Evolutionary conservation across 495 filamentous ascomycete genomes (phyloP).

Genomic region (Jackrogersella minutella): DNA sequence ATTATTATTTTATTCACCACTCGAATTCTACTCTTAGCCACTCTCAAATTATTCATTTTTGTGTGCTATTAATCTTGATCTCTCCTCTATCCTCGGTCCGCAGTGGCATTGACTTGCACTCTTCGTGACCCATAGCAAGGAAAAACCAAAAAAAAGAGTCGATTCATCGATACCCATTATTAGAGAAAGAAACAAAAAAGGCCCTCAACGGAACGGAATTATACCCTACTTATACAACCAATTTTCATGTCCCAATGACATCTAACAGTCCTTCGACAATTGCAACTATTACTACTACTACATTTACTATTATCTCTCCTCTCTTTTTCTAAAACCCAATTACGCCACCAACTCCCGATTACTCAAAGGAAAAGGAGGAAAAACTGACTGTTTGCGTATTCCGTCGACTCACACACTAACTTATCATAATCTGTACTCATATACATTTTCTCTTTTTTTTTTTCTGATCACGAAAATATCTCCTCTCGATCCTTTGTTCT

Average conservation of each 20-base stretch:
- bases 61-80: constrained; percentile 22
- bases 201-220: constrained; percentile 26
- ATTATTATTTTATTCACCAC: neutral
- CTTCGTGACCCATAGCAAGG: constrained; percentile 51
- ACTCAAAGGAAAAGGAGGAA: constrained; percentile 21
- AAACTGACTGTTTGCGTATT: constrained; percentile 50
- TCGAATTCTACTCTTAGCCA: constrained; percentile 9
- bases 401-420: constrained; percentile 33
- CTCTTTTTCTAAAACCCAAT: constrained; percentile 18
- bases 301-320: constrained; percentile 17
- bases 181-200: constrained; percentile 8
- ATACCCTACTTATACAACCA: constrained; percentile 5
- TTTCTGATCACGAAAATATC: constrained; percentile 9
- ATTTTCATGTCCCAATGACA: constrained; percentile 31
- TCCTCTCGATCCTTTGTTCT: constrained; percentile 48
- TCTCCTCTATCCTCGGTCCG: constrained; percentile 43
- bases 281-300: constrained; percentile 5
- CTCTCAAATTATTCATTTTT: constrained; percentile 34
- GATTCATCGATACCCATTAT: constrained; percentile 9
- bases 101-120: constrained; percentile 59
- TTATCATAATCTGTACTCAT: constrained; percentile 29
- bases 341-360: constrained; percentile 20
- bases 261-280: constrained; percentile 37
- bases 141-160: neutral
- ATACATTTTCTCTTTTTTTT: constrained; percentile 8